phyloP scores from a whole-genome alignment of 768 basidiomycete genomes.

The Mycena rebaudengoi region DNA sequence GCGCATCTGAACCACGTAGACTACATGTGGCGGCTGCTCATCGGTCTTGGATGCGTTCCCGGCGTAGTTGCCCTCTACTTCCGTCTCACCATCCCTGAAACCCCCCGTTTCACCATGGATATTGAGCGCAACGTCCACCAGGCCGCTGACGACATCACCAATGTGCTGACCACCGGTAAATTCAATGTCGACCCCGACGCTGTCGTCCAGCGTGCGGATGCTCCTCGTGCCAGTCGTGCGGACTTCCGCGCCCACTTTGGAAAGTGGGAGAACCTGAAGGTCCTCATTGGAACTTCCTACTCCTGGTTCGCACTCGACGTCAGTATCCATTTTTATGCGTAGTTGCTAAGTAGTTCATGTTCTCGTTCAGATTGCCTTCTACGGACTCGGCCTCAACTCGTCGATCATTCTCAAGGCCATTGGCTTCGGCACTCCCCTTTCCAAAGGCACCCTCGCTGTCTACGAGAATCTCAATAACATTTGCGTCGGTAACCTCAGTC shows the following conservation, averaged over 20 bases:
- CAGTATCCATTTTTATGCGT: constrained; percentile 32
- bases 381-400: constrained; percentile 88
- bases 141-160: constrained; percentile 76
- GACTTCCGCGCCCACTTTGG: constrained; percentile 79
- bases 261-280: constrained; percentile 80
- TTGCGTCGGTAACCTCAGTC: constrained; percentile 79
- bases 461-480: constrained; percentile 71
- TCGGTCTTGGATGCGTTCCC: constrained; percentile 88
- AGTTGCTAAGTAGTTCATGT: background rate
- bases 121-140: constrained; percentile 85
- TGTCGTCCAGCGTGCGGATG: constrained; percentile 64
- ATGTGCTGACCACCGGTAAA: constrained; percentile 62
- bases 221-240: constrained; percentile 70
- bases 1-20: constrained; percentile 64
- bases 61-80: constrained; percentile 86
- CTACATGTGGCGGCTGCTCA: constrained; percentile 85
- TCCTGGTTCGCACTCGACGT: constrained; percentile 92
- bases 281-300: constrained; percentile 80
- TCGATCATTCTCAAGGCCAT: constrained; percentile 79
- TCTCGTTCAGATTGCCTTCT: constrained; percentile 90
- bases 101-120: constrained; percentile 93
- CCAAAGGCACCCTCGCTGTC: constrained; percentile 46
- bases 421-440: constrained; percentile 65
- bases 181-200: constrained; percentile 63
- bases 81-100: constrained; percentile 93